Percentiles rank a stretch among this genome's conserved stretches.
phyloP scores from a whole-genome alignment of 2,329 filamentous ascomycete genomes.

The Fusarium subglutinans region DNA sequence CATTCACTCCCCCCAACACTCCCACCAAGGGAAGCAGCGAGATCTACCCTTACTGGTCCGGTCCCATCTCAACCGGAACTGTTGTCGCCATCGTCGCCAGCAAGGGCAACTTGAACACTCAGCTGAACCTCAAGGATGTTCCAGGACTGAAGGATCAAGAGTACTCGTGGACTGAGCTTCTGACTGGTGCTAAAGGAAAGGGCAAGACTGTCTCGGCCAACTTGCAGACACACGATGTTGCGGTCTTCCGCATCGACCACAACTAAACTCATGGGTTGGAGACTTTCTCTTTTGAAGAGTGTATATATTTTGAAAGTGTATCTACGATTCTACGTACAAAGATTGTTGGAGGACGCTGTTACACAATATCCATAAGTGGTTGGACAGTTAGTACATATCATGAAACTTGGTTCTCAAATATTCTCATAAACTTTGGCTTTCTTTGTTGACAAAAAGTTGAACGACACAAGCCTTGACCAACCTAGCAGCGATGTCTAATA shows the following conservation, averaged over 20 bases:
- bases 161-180: constrained; percentile 18
- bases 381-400: background rate
- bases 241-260: constrained; percentile 11
- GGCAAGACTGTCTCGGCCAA: constrained; percentile 12
- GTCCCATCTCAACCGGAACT: constrained; percentile 14
- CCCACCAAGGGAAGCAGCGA: constrained; percentile 8
- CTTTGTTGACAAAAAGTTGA: background rate
- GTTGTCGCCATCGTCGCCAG: constrained; percentile 18
- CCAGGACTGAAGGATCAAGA: constrained; percentile 12
- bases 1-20: constrained; percentile 13
- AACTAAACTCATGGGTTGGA: background rate
- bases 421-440: background rate
- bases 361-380: background rate
- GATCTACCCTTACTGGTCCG: constrained; percentile 25
- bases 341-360: background rate
- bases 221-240: constrained; percentile 13
- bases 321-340: background rate
- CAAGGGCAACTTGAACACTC: constrained; percentile 6
- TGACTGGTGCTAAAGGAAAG: constrained; percentile 18
- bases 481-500: background rate
- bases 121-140: constrained; percentile 18
- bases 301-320: background rate
- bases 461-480: background rate
- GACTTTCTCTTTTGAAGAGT: too few relatives aligned
- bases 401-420: background rate